A percentile compares a stretch with the other conserved stretches of the same genome.
phyloP scores from a whole-genome alignment of 768 basidiomycete genomes.

The Dendrothele bispora region DNA sequence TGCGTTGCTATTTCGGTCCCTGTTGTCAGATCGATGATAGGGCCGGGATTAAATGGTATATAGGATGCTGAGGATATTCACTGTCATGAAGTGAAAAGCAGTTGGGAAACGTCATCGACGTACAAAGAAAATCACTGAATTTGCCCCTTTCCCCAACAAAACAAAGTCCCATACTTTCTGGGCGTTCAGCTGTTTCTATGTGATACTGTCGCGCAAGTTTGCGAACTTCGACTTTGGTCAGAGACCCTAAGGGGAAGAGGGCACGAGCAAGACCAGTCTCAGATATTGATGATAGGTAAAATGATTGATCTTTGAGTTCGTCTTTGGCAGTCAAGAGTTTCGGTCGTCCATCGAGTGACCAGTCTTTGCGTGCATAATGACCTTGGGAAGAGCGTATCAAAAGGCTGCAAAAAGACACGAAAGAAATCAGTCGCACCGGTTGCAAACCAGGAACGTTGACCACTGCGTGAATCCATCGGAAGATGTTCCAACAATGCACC shows the following conservation, averaged over 20 bases:
- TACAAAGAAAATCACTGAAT: constrained; percentile 76
- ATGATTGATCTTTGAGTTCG: constrained; percentile 83
- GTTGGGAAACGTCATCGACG: constrained; percentile 15
- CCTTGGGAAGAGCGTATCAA: constrained; percentile 40
- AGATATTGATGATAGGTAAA: constrained; percentile 80
- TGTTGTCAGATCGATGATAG: constrained; percentile 57
- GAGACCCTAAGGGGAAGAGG: constrained; percentile 72
- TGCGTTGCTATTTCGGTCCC: constrained; percentile 62
- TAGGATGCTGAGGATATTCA: constrained; percentile 66
- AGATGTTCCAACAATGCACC: constrained; percentile 75
- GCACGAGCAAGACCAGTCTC: constrained; percentile 65
- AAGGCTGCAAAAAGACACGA: not conserved
- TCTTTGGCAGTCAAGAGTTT: constrained; percentile 58
- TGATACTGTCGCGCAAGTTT: constrained; percentile 57
- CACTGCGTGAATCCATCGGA: constrained; percentile 25
- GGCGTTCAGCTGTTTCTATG: constrained; percentile 71
- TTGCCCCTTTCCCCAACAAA: constrained; percentile 83
- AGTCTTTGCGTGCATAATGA: constrained; percentile 81
- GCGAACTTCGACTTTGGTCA: constrained; percentile 73
- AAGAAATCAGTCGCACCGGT: constrained; percentile 52
- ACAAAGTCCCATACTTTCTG: constrained; percentile 93
- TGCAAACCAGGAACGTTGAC: constrained; percentile 65
- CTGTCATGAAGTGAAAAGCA: not conserved
- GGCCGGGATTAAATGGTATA: constrained; percentile 65
- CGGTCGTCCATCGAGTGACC: constrained; percentile 44